These are phyloP conservation scores for Luffa acutangula DNA, from an alignment of 306 rosid species.

Conservation along the genomic window DNA sequence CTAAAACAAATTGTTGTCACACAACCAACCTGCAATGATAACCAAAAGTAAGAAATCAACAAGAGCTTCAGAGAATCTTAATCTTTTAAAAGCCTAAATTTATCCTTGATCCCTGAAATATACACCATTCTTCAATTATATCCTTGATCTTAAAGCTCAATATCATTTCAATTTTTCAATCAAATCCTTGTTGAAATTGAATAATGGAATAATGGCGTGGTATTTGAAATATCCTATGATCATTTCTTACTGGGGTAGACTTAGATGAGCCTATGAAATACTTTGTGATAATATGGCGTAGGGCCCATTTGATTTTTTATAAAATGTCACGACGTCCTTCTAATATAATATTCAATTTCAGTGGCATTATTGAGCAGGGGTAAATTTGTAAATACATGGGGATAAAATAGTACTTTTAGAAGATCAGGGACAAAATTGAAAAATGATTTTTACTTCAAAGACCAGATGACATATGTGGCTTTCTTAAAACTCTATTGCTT, in stretches of 20 bases:
- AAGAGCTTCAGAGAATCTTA: not conserved
- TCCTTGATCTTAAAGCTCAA: not conserved
- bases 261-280: not conserved
- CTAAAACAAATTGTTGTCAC: conserved; percentile 63
- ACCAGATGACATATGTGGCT: not conserved
- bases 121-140: not conserved
- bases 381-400: not conserved
- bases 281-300: not conserved
- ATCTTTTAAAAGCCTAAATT: not conserved
- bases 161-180: not conserved
- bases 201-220: not conserved
- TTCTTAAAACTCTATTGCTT: not conserved
- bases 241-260: not conserved
- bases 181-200: not conserved
- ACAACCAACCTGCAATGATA: conserved; percentile 50
- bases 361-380: not conserved
- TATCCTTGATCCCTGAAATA: not conserved
- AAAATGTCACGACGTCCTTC: not conserved
- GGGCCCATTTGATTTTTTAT: not conserved
- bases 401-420: not conserved
- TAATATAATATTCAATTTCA: not conserved
- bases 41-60: not conserved
- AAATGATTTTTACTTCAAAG: not conserved
- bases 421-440: not conserved
- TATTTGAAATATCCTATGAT: not conserved